phyloP scores from a whole-genome alignment of 441 rosid genomes.

The Gossypium gossypioides region DNA sequence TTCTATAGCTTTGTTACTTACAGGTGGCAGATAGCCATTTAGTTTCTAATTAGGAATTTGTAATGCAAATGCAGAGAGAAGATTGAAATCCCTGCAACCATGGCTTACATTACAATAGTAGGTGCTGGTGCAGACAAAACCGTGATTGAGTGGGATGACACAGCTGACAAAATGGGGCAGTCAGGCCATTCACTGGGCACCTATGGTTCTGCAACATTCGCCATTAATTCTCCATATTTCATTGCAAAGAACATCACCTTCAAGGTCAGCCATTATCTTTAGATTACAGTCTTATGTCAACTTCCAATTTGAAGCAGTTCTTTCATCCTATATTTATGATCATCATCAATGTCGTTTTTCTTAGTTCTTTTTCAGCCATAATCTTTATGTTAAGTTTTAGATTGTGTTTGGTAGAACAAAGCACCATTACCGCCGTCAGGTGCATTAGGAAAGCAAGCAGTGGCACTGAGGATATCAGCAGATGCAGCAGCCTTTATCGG shows the following conservation, averaged over 20 bases:
- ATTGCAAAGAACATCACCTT: slow-evolving; percentile 86
- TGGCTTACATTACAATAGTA: slow-evolving; percentile 68
- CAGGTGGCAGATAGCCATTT: background rate
- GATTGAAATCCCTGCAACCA: slow-evolving; percentile 63
- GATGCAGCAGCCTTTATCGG: slow-evolving; percentile 75
- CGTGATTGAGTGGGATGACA: slow-evolving; percentile 86
- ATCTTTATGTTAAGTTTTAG: background rate
- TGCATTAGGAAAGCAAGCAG: slow-evolving; percentile 80
- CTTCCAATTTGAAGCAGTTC: background rate
- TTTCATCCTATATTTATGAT: background rate
- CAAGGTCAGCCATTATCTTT: slow-evolving; percentile 35
- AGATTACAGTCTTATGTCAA: background rate
- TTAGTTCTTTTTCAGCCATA: background rate
- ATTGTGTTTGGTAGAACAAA: slow-evolving; percentile 44
- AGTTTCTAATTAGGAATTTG: background rate
- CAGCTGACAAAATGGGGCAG: slow-evolving; percentile 65
- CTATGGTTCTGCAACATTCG: slow-evolving; percentile 71
- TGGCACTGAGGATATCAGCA: slow-evolving; percentile 80
- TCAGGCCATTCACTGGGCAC: slow-evolving; percentile 72
- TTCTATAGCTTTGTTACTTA: background rate
- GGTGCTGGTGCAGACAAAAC: slow-evolving; percentile 89
- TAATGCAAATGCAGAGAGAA: slow-evolving; percentile 46
- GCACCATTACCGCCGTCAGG: slow-evolving; percentile 78
- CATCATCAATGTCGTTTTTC: background rate
- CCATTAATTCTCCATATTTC: slow-evolving; percentile 71